Conservation (phyloP, 352 stramenopile species). For the Aphanomyces euteiches region DNA sequence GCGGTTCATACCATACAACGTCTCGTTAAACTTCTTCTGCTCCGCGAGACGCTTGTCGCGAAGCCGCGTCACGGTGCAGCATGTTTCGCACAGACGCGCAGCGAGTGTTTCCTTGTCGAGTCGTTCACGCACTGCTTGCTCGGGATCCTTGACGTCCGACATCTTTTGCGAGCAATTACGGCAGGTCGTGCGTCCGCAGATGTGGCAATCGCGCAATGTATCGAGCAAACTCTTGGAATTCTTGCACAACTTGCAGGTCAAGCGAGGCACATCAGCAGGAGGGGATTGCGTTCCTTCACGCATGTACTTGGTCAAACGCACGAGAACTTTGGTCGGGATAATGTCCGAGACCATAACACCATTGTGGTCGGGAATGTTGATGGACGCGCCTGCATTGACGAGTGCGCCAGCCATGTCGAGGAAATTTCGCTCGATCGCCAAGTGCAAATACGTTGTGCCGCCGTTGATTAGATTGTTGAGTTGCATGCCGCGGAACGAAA, state of each 20-base stretch:
- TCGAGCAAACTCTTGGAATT: constrained; percentile 71
- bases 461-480: constrained; percentile 64
- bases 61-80: constrained; percentile 71
- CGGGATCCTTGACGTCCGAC: constrained; percentile 56
- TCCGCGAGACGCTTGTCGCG: constrained; percentile 70
- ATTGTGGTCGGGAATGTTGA: constrained; percentile 78
- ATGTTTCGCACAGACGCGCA: constrained; percentile 66
- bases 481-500: constrained; percentile 42
- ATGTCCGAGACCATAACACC: constrained; percentile 76
- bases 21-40: constrained; percentile 72
- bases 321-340: constrained; percentile 65
- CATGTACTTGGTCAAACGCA: constrained; percentile 78
- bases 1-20: constrained; percentile 50
- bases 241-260: constrained; percentile 81
- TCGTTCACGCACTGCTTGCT: constrained; percentile 35
- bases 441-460: constrained; percentile 78
- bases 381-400: constrained; percentile 67
- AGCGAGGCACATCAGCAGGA: constrained; percentile 51
- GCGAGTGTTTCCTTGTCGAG: constrained; percentile 58
- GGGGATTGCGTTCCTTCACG: constrained; percentile 62
- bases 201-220: constrained; percentile 62
- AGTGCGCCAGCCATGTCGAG: constrained; percentile 63
- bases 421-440: constrained; percentile 65
- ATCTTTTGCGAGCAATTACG: constrained; percentile 81
- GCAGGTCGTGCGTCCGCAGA: constrained; percentile 73